Conservation (phyloP, 164 flowering plant genomes). For the Magnolia sinica region DNA sequence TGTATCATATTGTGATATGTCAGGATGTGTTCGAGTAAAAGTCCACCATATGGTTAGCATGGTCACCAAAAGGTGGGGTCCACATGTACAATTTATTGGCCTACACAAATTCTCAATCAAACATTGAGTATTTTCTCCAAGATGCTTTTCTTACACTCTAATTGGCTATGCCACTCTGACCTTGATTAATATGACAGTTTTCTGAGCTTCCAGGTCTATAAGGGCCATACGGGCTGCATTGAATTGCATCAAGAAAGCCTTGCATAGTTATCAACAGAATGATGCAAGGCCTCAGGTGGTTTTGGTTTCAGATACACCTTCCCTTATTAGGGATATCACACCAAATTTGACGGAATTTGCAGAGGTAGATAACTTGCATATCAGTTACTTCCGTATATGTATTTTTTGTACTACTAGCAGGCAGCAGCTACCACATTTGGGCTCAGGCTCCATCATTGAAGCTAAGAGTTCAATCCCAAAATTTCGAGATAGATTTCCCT, state of each 20-base stretch:
- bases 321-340: conserved; percentile 43
- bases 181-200: not conserved
- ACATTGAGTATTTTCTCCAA: not conserved
- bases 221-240: conserved; percentile 73
- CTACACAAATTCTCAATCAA: not conserved
- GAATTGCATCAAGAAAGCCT: conserved; percentile 60
- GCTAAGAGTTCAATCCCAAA: not conserved
- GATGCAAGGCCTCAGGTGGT: conserved; percentile 55
- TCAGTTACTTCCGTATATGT: not conserved
- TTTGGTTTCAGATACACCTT: conserved; percentile 86
- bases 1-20: no score
- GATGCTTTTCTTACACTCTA: not conserved
- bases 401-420: not conserved
- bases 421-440: not conserved
- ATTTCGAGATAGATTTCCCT: no score
- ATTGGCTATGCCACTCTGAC: not conserved
- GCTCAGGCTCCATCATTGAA: not conserved
- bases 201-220: conserved; percentile 44
- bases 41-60: no score
- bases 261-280: conserved; percentile 19
- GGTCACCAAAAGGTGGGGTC: no score
- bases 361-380: conserved; percentile 46
- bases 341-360: conserved; percentile 61
- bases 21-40: no score
- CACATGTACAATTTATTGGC: no score